Percentiles rank a stretch among this genome's conserved stretches.
Conservation (phyloP, 164 flowering plant genomes). For the Sextonia rubra region DNA sequence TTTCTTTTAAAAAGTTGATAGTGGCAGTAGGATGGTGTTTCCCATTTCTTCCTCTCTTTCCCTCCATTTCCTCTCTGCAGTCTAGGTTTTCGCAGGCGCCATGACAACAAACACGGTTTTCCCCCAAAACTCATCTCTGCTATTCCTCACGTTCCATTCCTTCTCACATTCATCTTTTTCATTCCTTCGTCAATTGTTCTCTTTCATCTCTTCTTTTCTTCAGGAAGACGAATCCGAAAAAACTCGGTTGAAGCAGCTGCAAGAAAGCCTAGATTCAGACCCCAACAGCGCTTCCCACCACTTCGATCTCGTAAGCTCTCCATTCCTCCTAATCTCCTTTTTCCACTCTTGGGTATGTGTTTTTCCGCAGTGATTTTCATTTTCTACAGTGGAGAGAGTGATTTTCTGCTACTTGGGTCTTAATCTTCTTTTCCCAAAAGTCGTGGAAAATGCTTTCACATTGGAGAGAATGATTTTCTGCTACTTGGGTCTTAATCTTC, state of each 20-base stretch:
- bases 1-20: no score
- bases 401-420: no score
- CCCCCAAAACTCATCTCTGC: not conserved
- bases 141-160: not conserved
- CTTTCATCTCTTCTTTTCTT: not conserved
- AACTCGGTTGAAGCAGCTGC: constrained; percentile 18
- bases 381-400: no score
- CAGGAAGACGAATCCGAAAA: constrained; percentile 16
- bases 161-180: not conserved
- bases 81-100: constrained; percentile 3
- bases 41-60: constrained; percentile 1
- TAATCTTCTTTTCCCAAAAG: no score
- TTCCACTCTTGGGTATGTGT: not conserved
- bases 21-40: constrained; percentile 10
- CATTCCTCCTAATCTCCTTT: not conserved
- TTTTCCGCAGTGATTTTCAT: not conserved
- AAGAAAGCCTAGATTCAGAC: constrained; percentile 35
- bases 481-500: no score
- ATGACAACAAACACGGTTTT: constrained; percentile 5
- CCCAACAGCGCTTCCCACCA: constrained; percentile 55
- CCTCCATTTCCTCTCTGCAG: not conserved
- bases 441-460: no score
- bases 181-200: not conserved
- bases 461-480: no score
- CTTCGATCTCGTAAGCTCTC: constrained; percentile 42